Evolutionary conservation across 2,329 filamentous ascomycete species (phyloP), one percentile per base, ranked within the genome.

Genomic region (Clonostachys chloroleuca): DNA sequence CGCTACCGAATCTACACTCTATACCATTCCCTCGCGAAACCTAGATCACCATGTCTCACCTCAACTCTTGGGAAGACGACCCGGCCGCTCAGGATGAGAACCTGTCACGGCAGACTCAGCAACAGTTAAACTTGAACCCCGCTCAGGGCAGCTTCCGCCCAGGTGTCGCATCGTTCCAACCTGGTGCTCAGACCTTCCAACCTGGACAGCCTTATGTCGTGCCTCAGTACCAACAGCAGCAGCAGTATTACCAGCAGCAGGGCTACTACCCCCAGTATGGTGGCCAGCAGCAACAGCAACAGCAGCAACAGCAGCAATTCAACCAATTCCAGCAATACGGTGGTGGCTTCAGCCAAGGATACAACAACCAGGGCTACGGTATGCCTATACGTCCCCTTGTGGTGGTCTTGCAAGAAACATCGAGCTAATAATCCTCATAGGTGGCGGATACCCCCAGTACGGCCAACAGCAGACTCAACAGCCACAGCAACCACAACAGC

Each of bases 51-150:
- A 96, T 96, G 91, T 87, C 92, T 59, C 84, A 92, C 68, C 87
- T 90, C 61, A 91, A 95, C 68, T 96, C 91, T 52, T 97, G 94
- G 89, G 92, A 97, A 73, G 90, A 95, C 62, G 89, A 92, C 61
- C 84, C 85, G 60, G 77, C 85, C 47, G 84, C 82, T 53, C 86
- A 89, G 75, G 86, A 92, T 59, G 86, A 89, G 59, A 81, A 81
- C 65, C 82, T 95, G 67, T 81, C 88, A 52, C 83, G 84, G 59
- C 88, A 92, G 75, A 73, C 87, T 36, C 81, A 86, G 59, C 82
- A 86, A 66, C 84, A 87, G 65, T 78, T 91, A 67, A 89, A 90
- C 66, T 65, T 92, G 61, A 87, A 86, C 65, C 73, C 75, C 46
- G 66, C 62, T 53, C 36, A 39, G 20, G 74, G 70, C 50, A 69